Evolutionary conservation across 768 basidiomycete genomes (phyloP).

Genomic region (Tylopilus rubrobrunneus): DNA sequence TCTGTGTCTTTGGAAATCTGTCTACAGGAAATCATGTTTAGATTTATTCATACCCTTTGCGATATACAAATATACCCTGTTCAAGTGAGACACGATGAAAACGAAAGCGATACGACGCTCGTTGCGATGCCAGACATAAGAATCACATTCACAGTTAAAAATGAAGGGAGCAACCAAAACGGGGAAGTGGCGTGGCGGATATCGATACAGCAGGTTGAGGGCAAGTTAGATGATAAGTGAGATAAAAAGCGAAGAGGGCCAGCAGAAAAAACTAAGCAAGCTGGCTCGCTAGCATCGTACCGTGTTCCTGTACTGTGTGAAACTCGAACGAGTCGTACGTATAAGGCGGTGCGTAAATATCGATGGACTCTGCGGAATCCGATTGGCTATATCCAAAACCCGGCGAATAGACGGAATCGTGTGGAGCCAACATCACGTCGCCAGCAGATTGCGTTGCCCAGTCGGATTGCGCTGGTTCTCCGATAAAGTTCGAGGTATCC

Average conservation of each 20-base stretch:
- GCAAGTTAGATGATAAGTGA: conserved; percentile 26
- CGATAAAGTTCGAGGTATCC: conserved; percentile 14
- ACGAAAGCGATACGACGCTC: conserved; percentile 7
- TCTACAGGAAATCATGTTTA: conserved; percentile 2
- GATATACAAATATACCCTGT: conserved; percentile 18
- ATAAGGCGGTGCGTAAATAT: conserved; percentile 15
- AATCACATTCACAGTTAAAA: background rate
- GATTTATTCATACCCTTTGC: conserved; percentile 17
- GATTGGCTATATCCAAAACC: conserved; percentile 20
- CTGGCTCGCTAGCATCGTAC: conserved; percentile 16
- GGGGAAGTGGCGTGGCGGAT: conserved; percentile 2
- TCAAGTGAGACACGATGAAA: conserved; percentile 15
- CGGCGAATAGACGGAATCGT: conserved; percentile 13
- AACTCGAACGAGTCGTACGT: conserved; percentile 34
- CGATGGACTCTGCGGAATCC: conserved; percentile 15
- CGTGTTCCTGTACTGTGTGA: conserved; percentile 30
- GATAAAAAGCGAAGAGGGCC: background rate
- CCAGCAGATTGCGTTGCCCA: conserved; percentile 12
- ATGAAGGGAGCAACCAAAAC: background rate
- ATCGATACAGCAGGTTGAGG: conserved; percentile 25
- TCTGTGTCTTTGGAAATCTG: background rate
- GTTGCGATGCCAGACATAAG: conserved; percentile 8
- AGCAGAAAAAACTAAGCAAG: conserved; percentile 10
- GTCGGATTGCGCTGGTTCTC: conserved; percentile 7
- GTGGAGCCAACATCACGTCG: conserved; percentile 16